Conservation (phyloP, 2,329 filamentous ascomycete genomes). For the Phialocephala sp. region DNA sequence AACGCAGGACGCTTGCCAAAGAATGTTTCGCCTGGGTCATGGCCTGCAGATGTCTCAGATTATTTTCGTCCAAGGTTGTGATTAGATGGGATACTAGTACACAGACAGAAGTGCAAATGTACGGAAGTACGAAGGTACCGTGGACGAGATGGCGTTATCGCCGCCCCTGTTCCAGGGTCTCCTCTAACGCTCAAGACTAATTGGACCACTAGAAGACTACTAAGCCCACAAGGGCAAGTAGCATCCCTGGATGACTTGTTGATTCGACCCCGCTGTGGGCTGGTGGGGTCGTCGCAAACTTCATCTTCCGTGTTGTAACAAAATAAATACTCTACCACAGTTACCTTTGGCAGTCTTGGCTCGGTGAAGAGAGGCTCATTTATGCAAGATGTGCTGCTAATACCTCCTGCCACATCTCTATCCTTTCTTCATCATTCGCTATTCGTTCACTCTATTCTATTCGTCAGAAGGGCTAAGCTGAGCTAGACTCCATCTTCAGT, state of each 20-base stretch:
- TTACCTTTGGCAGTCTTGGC: not conserved
- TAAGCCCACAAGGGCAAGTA: not conserved
- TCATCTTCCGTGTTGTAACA: constrained; percentile 4
- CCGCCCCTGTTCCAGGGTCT: not conserved
- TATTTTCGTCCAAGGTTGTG: not conserved
- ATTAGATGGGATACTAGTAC: too few relatives aligned
- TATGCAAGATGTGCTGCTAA: constrained; percentile 9
- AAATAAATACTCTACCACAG: constrained; percentile 18
- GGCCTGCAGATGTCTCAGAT: not conserved
- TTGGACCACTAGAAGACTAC: too few relatives aligned
- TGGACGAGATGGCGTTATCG: not conserved
- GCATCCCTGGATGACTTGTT: not conserved
- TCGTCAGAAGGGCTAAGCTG: too few relatives aligned
- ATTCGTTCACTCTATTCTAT: not conserved
- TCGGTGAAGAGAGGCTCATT: not conserved
- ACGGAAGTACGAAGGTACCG: too few relatives aligned
- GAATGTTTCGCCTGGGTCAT: constrained; percentile 1
- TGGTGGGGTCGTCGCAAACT: constrained; percentile 19
- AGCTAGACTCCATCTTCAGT: not conserved
- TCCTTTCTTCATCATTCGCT: not conserved
- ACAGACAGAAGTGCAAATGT: too few relatives aligned
- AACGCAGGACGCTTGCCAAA: constrained; percentile 2
- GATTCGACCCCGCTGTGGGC: not conserved
- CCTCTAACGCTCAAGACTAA: not conserved
- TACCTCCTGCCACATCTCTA: not conserved